Percentiles rank a stretch among this genome's conserved stretches.
Evolutionary conservation across 257 asterid species (phyloP).

Genomic region (Euphrasia confusa): DNA sequence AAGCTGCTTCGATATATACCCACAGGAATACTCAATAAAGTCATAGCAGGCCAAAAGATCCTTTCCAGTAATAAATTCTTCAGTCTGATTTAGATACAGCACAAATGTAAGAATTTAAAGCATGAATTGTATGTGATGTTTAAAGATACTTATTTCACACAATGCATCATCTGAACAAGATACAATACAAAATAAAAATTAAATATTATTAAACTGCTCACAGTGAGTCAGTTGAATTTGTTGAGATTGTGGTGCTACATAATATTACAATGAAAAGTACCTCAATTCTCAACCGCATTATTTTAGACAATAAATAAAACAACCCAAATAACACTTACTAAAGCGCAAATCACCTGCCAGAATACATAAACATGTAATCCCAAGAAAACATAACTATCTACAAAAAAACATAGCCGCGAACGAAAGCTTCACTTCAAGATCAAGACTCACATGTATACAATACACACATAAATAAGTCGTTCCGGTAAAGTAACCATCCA

Average conservation of each 20-base stretch:
- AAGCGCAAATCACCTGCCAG: background rate
- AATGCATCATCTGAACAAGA: slow-evolving; percentile 2
- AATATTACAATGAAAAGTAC: too few species aligned
- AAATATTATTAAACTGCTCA: slow-evolving; percentile 8
- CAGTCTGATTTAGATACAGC: slow-evolving; percentile 58
- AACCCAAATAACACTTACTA: background rate
- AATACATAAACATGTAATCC: too few species aligned
- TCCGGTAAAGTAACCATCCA: too few species aligned
- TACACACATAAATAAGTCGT: too few species aligned
- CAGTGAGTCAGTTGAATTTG: slow-evolving; percentile 15
- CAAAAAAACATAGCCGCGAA: background rate
- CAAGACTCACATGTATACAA: too few species aligned
- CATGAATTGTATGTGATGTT: slow-evolving; percentile 10
- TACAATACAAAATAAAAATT: slow-evolving; percentile 7
- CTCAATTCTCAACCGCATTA: too few species aligned
- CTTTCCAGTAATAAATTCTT: slow-evolving; percentile 77
- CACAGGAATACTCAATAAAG: slow-evolving; percentile 64
- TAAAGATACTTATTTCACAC: slow-evolving; percentile 1
- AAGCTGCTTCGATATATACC: slow-evolving; percentile 56
- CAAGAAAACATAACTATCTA: background rate
- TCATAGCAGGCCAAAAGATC: slow-evolving; percentile 68
- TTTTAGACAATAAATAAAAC: background rate
- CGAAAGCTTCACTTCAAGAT: too few species aligned
- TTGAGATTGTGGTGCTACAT: background rate
- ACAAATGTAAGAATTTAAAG: slow-evolving; percentile 22